Evolutionary conservation across 805 yeast genomes (phyloP), one percentile per base, ranked within the genome.

Genomic region (Torulaspora microellipsoides): DNA sequence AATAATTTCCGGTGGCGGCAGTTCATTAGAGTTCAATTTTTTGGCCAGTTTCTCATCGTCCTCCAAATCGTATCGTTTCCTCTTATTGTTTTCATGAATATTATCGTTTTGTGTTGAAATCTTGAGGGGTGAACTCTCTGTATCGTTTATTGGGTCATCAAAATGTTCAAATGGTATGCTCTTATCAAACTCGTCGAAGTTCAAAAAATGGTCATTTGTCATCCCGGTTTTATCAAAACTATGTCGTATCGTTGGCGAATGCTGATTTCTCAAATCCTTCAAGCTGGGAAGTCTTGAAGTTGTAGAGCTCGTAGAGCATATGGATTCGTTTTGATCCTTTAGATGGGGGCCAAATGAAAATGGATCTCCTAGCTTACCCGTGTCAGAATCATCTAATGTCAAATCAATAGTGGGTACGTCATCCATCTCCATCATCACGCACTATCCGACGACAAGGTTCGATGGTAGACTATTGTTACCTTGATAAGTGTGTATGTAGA

Each of bases 401-500:
- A 56, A 43, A 38, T 56, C 60, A 27, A 56, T 56, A 14, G 58
- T 52, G 27, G 53, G 53, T 20, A 45, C 43, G 25, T 40, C 40
- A 12, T 38, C 39, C 41, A 36, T 31, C 20, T 36, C 47, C 42
- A 34, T 42, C 27, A 17, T 14, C 14, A n/a, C 11, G 27, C 36
- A 20, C 25, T 20, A 20, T 7, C 25, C 9, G 33, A 30, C 15
- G n/a, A n/a, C n/a, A n/a, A 35, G 14, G 17, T 13, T 13, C 14
- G 33, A 30, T 13, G 15, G 15, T 27, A 15, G 28, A 27, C 20
- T 15, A 25, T 29, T 15, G 10, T 9, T 20, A 4, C 7, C 25
- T 20, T 3, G 20, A 17, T 4, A 17, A 17, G n/a, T 4, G 7
- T 20, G 25, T 20, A 7, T 20, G 25, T 20, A 20, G 4, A 20